These are phyloP conservation scores for Streptanthus diversifolius DNA, from an alignment of 345 rosid species.

Conservation along the genomic window DNA sequence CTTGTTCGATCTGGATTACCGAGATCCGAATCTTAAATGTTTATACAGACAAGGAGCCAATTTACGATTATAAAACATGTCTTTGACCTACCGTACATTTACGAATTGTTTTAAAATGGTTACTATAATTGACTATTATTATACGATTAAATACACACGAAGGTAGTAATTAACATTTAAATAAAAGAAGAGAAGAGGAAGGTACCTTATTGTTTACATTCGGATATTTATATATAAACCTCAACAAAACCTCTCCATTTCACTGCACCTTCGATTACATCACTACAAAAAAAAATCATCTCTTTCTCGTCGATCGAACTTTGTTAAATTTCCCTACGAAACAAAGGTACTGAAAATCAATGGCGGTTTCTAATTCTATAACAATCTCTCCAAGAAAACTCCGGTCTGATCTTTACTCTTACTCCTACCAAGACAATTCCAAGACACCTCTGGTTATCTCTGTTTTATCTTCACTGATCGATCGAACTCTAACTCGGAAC, in stretches of 20 bases:
- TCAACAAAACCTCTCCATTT: constrained; percentile 20
- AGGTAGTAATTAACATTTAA: constrained; percentile 10
- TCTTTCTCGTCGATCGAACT: constrained; percentile 11
- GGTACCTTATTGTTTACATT: constrained; percentile 19
- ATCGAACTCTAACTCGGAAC: constrained; percentile 65
- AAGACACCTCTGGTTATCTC: constrained; percentile 70
- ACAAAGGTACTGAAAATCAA: not conserved
- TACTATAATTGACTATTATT: not conserved
- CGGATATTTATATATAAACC: constrained; percentile 24
- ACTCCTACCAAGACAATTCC: constrained; percentile 55
- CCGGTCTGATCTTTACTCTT: constrained; percentile 74
- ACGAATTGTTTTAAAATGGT: not conserved
- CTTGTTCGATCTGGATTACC: too few relatives aligned
- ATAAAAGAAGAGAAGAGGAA: constrained; percentile 22
- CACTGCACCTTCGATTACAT: constrained; percentile 20
- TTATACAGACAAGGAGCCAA: too few relatives aligned
- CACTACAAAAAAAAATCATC: not conserved
- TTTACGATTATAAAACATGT: not conserved
- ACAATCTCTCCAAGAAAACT: constrained; percentile 75
- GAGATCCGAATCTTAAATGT: too few relatives aligned
- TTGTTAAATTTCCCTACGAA: not conserved
- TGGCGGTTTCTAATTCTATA: constrained; percentile 45
- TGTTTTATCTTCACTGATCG: constrained; percentile 71
- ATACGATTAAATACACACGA: constrained; percentile 22
- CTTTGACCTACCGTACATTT: constrained; percentile 21